These are phyloP conservation scores for Populus alba DNA, from an alignment of 345 rosid species.

Conservation along the genomic window DNA sequence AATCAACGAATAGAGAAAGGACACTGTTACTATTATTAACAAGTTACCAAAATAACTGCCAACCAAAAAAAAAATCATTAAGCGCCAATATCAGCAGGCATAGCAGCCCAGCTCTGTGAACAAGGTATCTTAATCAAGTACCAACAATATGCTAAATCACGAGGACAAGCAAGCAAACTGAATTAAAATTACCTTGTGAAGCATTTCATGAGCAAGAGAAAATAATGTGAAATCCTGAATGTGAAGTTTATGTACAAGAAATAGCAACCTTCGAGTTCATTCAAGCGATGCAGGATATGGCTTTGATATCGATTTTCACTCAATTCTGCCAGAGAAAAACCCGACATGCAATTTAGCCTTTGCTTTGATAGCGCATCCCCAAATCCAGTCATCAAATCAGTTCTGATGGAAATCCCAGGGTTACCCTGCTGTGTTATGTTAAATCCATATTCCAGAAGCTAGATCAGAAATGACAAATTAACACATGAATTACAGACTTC, in stretches of 20 bases:
- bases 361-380: constrained; percentile 80
- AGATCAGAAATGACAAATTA: background rate
- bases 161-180: background rate
- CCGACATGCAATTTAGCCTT: constrained; percentile 52
- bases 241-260: constrained; percentile 10
- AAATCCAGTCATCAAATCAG: constrained; percentile 71
- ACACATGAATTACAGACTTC: background rate
- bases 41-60: background rate
- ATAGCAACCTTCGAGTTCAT: constrained; percentile 77
- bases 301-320: constrained; percentile 51
- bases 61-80: background rate
- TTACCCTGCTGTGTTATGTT: constrained; percentile 39
- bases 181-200: background rate
- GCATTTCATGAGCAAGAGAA: background rate
- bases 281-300: constrained; percentile 65
- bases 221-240: background rate
- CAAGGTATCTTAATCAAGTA: background rate
- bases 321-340: constrained; percentile 49
- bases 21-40: background rate
- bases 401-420: constrained; percentile 32
- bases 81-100: background rate
- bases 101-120: background rate
- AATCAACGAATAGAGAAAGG: background rate
- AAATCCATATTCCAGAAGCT: constrained; percentile 14
- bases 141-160: background rate